A percentile compares a stretch with the other conserved stretches of the same genome.
These are phyloP conservation scores for Delonix regia DNA, from an alignment of 306 rosid species.

Conservation along the genomic window DNA sequence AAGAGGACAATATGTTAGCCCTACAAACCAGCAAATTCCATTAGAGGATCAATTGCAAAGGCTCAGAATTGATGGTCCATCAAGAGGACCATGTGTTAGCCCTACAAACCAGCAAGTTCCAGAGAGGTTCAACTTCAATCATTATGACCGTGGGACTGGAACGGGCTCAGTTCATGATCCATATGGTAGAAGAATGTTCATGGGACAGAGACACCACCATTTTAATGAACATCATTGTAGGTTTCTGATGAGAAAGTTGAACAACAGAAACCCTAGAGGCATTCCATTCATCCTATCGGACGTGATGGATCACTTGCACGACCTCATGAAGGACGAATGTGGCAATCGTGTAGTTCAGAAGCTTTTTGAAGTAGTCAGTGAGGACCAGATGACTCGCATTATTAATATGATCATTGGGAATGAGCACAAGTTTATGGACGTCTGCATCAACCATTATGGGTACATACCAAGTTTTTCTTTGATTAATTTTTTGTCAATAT, in stretches of 20 bases:
- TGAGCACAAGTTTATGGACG: not conserved
- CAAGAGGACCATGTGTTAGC: not conserved
- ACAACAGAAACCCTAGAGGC: not conserved
- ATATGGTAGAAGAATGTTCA: not conserved
- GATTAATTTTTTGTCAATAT: not conserved
- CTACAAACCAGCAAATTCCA: too few species aligned
- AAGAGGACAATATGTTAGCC: too few species aligned
- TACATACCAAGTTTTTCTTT: not conserved
- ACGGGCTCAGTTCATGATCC: not conserved
- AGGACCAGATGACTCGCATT: not conserved
- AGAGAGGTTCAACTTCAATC: too few species aligned
- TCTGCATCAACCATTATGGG: conserved; percentile 45
- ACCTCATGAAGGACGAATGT: conserved; percentile 29
- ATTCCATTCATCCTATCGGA: not conserved
- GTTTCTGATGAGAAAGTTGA: conserved; percentile 11
- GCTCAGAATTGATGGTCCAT: not conserved
- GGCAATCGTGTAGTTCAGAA: conserved; percentile 29
- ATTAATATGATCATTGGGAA: not conserved
- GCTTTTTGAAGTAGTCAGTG: conserved; percentile 18
- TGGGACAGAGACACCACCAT: not conserved
- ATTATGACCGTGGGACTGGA: not conserved
- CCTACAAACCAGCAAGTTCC: too few species aligned
- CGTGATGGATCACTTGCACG: conserved; percentile 2
- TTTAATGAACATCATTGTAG: not conserved
- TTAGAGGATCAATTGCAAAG: not conserved